phyloP scores from a whole-genome alignment of 2,329 filamentous ascomycete genomes.

The Xylariaceae sp. region DNA sequence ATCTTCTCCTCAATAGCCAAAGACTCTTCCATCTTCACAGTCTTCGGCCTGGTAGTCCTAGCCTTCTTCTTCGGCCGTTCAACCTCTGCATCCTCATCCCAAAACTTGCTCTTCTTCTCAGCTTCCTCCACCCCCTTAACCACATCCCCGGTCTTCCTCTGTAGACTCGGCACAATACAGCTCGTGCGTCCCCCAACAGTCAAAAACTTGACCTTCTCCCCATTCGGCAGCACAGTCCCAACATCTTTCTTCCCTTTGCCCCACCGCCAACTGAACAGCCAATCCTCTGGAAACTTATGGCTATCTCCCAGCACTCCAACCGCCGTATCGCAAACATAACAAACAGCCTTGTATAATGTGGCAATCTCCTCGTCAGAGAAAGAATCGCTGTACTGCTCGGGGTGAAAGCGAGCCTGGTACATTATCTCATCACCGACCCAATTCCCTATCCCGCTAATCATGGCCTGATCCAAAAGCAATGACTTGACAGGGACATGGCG shows the following conservation, averaged over 20 bases:
- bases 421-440: constrained; percentile 96
- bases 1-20: constrained; percentile 1
- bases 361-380: constrained; percentile 70
- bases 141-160: constrained; percentile 68
- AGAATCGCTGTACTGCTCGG: constrained; percentile 87
- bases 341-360: constrained; percentile 68
- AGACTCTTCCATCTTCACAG: constrained; percentile 23
- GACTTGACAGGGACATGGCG: constrained; percentile 89
- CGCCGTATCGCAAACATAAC: constrained; percentile 76
- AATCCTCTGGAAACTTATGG: constrained; percentile 78
- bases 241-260: constrained; percentile 78
- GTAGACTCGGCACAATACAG: constrained; percentile 78
- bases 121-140: constrained; percentile 41
- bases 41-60: constrained; percentile 17
- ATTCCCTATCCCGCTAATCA: constrained; percentile 90
- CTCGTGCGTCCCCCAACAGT: constrained; percentile 91
- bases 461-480: constrained; percentile 80
- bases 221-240: constrained; percentile 69
- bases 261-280: constrained; percentile 89
- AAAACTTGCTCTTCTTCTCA: constrained; percentile 14
- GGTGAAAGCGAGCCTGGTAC: constrained; percentile 84
- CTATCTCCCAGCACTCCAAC: constrained; percentile 79
- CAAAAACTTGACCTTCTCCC: constrained; percentile 79
- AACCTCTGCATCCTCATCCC: background rate
- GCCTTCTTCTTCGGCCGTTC: constrained; percentile 22